Conservation (phyloP, 1,139 yeast species). For the Meyerozyma athensensis region DNA sequence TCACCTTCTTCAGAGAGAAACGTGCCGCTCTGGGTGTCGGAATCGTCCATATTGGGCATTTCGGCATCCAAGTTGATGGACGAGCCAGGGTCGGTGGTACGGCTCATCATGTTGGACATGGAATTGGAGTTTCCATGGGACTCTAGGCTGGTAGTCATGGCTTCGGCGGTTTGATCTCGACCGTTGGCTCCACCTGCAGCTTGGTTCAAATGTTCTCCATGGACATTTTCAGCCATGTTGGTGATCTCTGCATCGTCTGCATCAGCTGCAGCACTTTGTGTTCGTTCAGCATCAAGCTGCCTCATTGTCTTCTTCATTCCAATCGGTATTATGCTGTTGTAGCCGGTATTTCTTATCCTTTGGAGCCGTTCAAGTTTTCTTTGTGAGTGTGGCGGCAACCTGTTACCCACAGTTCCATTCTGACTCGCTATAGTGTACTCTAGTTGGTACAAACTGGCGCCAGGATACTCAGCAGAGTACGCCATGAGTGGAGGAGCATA, state of each 20-base stretch:
- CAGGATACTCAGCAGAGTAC: constrained; percentile 49
- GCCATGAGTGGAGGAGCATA: constrained; percentile 53
- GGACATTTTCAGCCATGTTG: constrained; percentile 19
- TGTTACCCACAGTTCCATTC: constrained; percentile 10
- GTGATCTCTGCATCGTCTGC: constrained; percentile 10
- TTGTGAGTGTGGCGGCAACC: constrained; percentile 27
- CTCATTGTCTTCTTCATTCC: constrained; percentile 56
- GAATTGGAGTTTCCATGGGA: neutral
- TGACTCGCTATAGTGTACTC: constrained; percentile 23
- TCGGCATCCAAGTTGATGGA: constrained; percentile 43
- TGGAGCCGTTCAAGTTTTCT: constrained; percentile 37
- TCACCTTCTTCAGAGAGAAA: constrained; percentile 9
- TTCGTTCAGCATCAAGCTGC: constrained; percentile 28
- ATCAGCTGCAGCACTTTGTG: constrained; percentile 18
- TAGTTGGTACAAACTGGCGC: constrained; percentile 33
- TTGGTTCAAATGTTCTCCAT: constrained; percentile 14
- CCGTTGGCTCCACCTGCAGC: constrained; percentile 3
- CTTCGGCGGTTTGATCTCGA: constrained; percentile 6
- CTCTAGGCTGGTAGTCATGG: neutral
- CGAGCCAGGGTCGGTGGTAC: neutral
- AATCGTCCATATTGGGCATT: constrained; percentile 29
- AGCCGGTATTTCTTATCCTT: constrained; percentile 45
- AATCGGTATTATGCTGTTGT: constrained; percentile 45
- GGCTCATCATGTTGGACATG: neutral
- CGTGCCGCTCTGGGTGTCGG: constrained; percentile 13